These are phyloP conservation scores for Ustilago hordei DNA, from an alignment of 1,284 basidiomycete species.

Conservation along the genomic window DNA sequence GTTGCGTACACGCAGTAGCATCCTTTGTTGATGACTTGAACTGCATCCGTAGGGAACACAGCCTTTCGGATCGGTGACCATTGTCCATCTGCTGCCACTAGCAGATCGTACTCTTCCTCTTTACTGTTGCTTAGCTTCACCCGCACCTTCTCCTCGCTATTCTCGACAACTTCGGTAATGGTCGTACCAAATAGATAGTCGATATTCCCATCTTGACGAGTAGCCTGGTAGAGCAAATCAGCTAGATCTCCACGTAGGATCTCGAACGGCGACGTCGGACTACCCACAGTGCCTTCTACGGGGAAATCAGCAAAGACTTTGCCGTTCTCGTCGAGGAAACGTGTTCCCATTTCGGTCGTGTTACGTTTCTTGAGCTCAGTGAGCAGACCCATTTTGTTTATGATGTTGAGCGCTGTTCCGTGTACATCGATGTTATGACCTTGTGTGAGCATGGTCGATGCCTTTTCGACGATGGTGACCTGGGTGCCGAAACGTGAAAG, in stretches of 20 bases:
- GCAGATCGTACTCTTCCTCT: constrained; percentile 37
- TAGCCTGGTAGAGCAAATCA: constrained; percentile 34
- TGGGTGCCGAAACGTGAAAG: constrained; percentile 56
- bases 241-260: constrained; percentile 54
- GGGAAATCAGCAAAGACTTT: constrained; percentile 52
- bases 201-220: constrained; percentile 16
- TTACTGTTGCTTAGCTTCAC: constrained; percentile 35
- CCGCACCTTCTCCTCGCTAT: constrained; percentile 13
- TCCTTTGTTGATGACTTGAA: constrained; percentile 22
- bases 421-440: constrained; percentile 70
- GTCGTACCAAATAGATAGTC: constrained; percentile 39
- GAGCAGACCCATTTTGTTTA: constrained; percentile 66
- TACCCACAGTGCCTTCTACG: constrained; percentile 18
- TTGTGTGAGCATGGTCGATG: constrained; percentile 47
- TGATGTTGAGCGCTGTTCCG: constrained; percentile 59
- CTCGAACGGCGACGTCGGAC: constrained; percentile 46
- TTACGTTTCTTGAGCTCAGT: constrained; percentile 45
- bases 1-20: constrained; percentile 35
- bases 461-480: constrained; percentile 69
- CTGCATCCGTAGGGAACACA: constrained; percentile 26
- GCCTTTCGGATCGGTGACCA: constrained; percentile 45
- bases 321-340: constrained; percentile 58
- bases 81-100: constrained; percentile 56
- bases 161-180: constrained; percentile 35
- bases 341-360: constrained; percentile 66